A percentile compares a stretch with the other conserved stretches of the same genome.
phyloP scores from a whole-genome alignment of 202 grass and related monocot species.

The Schoenoplectus triqueter region DNA sequence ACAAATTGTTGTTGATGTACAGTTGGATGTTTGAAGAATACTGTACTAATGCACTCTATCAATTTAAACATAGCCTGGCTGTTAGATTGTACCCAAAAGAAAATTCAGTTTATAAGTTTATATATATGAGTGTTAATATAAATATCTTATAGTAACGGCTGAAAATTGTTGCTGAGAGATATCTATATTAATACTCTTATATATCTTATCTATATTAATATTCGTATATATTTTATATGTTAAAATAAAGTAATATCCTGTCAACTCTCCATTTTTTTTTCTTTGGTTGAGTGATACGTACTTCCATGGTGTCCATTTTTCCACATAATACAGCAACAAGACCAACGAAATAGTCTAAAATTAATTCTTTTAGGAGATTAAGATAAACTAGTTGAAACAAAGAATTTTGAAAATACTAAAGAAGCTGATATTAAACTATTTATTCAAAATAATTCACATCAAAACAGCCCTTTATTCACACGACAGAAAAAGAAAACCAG shows the following conservation, averaged over 20 bases:
- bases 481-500: not conserved
- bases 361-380: not conserved
- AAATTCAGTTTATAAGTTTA: no score
- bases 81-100: not conserved
- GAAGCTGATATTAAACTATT: not conserved
- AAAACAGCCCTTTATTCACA: not conserved
- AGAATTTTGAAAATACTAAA: not conserved
- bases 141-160: no score
- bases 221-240: no score
- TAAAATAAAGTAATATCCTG: no score
- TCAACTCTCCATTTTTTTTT: no score
- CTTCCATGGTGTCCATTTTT: no score
- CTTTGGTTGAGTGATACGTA: no score
- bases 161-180: no score
- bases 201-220: no score
- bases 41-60: not conserved
- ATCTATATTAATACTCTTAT: no score
- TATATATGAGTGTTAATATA: no score
- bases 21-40: not conserved
- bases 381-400: constrained; percentile 13
- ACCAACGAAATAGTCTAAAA: not conserved
- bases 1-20: not conserved
- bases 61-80: not conserved
- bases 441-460: not conserved
- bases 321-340: not conserved